Conservation (phyloP, 768 basidiomycete genomes). For the Pleurotus tuoliensis region DNA sequence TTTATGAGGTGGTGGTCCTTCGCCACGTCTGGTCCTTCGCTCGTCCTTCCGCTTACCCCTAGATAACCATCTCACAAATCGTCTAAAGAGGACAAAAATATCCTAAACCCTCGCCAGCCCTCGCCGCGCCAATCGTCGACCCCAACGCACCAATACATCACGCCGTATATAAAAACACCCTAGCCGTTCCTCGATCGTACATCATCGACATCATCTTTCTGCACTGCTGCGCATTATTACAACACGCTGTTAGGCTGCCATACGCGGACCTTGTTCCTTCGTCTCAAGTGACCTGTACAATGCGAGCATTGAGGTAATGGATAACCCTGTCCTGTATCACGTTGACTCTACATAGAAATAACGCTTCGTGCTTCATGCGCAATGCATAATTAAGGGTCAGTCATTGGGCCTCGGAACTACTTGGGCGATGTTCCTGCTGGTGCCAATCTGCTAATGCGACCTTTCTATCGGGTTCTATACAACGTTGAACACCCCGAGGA, state of each 20-base stretch:
- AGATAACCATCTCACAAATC: background rate
- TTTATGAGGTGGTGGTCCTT: too few relatives aligned
- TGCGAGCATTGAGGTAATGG: too few relatives aligned
- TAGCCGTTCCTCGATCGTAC: conserved; percentile 4
- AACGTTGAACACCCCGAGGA: background rate
- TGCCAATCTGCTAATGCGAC: background rate
- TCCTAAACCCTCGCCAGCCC: background rate
- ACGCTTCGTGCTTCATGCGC: background rate
- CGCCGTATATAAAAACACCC: background rate
- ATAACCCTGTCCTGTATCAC: too few relatives aligned
- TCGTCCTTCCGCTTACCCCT: background rate
- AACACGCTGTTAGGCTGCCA: background rate
- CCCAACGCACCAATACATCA: background rate
- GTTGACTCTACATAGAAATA: too few relatives aligned
- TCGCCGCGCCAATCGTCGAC: background rate
- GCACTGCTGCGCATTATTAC: conserved; percentile 1
- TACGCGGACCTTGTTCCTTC: background rate
- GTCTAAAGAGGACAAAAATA: background rate
- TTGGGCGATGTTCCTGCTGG: background rate
- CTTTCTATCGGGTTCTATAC: conserved; percentile 6
- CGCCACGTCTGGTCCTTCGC: too few relatives aligned
- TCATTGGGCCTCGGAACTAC: background rate
- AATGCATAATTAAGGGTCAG: background rate
- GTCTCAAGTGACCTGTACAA: conserved; percentile 2
- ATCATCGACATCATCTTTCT: too few relatives aligned